Evolutionary conservation across 768 basidiomycete genomes (phyloP).

Genomic region (Hygrocybe coccinea): DNA sequence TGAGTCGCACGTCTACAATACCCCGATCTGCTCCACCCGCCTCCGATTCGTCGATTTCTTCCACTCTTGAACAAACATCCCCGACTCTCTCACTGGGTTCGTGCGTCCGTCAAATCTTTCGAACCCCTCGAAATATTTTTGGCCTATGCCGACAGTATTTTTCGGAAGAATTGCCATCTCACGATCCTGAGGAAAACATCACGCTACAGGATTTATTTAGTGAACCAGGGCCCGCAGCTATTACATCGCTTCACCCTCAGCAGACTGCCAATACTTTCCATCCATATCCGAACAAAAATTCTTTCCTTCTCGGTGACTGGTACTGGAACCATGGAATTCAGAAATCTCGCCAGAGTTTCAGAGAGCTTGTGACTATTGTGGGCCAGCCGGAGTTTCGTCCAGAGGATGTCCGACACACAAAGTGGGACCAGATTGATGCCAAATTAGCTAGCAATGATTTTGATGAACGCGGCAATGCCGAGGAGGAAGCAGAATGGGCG

Average conservation of each 20-base stretch:
- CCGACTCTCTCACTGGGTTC: no score
- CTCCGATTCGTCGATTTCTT: background rate
- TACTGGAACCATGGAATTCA: conserved; percentile 15
- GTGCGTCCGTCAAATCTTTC: no score
- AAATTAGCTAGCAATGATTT: conserved; percentile 1
- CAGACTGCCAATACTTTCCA: background rate
- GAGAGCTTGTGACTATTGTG: conserved; percentile 8
- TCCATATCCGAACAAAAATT: conserved; percentile 13
- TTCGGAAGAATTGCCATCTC: background rate
- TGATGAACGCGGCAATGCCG: no score
- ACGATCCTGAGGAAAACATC: conserved; percentile 8
- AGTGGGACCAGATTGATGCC: conserved; percentile 5
- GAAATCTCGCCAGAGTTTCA: conserved; percentile 14
- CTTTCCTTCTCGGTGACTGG: conserved; percentile 14
- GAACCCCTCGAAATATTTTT: conserved; percentile 6
- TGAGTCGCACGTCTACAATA: no score
- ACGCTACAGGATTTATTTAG: no score
- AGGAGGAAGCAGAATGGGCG: conserved; percentile 4
- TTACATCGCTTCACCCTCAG: background rate
- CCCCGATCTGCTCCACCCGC: no score
- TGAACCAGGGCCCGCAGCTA: no score
- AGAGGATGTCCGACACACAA: conserved; percentile 1
- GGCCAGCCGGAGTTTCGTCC: background rate
- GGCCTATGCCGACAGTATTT: conserved; percentile 4
- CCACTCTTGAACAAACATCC: background rate